Conservation (phyloP, 192 early-diverging fungal genomes). For the Thamnidium elegans region DNA sequence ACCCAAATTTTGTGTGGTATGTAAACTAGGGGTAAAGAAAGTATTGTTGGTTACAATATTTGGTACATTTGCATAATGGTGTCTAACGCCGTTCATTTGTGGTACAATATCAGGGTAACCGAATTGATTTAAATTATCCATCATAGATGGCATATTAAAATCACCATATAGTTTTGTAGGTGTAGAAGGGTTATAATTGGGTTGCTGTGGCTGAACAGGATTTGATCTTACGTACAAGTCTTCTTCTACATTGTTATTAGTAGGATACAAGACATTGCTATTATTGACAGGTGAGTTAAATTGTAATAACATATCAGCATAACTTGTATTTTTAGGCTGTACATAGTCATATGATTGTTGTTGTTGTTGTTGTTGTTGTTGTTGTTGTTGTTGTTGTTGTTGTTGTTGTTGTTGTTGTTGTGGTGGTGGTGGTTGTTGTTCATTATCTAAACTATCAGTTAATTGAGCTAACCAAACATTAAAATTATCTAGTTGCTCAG, state of each 20-base stretch:
- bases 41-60: neutral
- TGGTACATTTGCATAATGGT: constrained; percentile 7
- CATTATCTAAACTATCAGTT: constrained; percentile 12
- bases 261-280: neutral
- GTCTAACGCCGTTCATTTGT: neutral
- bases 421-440: neutral
- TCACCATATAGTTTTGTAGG: constrained; percentile 7
- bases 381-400: neutral
- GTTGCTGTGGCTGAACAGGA: neutral
- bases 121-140: neutral
- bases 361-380: neutral
- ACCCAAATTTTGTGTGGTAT: constrained; percentile 1
- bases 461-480: constrained; percentile 28
- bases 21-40: neutral
- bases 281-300: neutral
- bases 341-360: neutral
- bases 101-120: constrained; percentile 3
- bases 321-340: neutral
- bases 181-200: neutral
- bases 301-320: constrained; percentile 11
- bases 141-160: neutral
- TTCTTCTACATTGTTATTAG: constrained; percentile 2
- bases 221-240: constrained; percentile 21
- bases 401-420: constrained; percentile 1
- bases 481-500: constrained; percentile 10